phyloP scores from a whole-genome alignment of 1,139 yeast genomes.

The Pichia inconspicua region DNA sequence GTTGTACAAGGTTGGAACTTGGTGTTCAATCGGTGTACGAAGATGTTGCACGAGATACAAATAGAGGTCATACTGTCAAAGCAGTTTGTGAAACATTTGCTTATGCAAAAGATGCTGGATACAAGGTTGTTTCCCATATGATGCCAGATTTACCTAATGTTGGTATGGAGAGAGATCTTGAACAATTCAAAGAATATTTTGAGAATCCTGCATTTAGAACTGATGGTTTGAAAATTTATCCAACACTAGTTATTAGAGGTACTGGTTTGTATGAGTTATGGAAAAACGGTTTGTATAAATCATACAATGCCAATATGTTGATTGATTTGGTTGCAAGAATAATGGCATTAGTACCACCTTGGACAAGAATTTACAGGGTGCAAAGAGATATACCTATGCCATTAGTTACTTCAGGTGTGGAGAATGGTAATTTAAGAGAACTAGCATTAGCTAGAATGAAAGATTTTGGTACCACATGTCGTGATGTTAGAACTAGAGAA shows the following conservation, averaged over 20 bases:
- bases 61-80: conserved; percentile 95
- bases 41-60: conserved; percentile 97
- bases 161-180: conserved; percentile 96
- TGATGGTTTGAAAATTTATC: conserved; percentile 91
- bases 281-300: conserved; percentile 92
- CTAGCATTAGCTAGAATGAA: conserved; percentile 95
- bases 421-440: conserved; percentile 93
- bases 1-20: conserved; percentile 92
- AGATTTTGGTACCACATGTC: conserved; percentile 91
- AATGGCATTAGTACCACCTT: conserved; percentile 93
- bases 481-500: conserved; percentile 98
- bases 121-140: conserved; percentile 96
- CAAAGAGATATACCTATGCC: conserved; percentile 99
- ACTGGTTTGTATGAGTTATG: conserved; percentile 95
- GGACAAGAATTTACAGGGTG: conserved; percentile 98
- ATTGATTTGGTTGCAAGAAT: conserved; percentile 93
- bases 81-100: conserved; percentile 95
- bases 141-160: conserved; percentile 99
- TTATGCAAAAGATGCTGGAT: conserved; percentile 95
- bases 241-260: conserved; percentile 94
- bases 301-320: conserved; percentile 89
- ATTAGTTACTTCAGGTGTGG: conserved; percentile 94
- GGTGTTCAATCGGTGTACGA: conserved; percentile 98
- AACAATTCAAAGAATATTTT: conserved; percentile 91
- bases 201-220: conserved; percentile 97